phyloP scores from a whole-genome alignment of 495 filamentous ascomycete species.

The Chlorociboria aeruginascens region DNA sequence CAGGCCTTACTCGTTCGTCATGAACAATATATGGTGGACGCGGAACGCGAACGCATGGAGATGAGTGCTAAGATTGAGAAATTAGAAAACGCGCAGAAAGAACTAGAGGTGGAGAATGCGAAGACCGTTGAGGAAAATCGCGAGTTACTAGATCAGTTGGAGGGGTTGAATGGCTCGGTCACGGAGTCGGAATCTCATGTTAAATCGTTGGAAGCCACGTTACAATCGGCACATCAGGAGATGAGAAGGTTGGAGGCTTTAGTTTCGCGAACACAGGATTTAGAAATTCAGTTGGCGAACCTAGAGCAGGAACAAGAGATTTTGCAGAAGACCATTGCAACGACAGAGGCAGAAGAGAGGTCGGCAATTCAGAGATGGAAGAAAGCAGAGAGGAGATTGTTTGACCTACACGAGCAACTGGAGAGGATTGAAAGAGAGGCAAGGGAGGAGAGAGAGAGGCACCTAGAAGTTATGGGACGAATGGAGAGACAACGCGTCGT shows the following conservation, averaged over 20 bases:
- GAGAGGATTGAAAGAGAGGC: slow-evolving; percentile 83
- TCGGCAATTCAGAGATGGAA: slow-evolving; percentile 72
- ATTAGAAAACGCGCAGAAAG: slow-evolving; percentile 65
- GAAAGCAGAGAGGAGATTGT: slow-evolving; percentile 63
- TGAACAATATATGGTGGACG: slow-evolving; percentile 84
- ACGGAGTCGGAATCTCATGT: slow-evolving; percentile 64
- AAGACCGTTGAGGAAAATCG: slow-evolving; percentile 70
- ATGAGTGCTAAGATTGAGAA: slow-evolving; percentile 58
- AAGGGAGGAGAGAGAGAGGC: slow-evolving; percentile 67
- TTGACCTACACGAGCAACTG: slow-evolving; percentile 69
- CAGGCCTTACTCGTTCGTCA: slow-evolving; percentile 87
- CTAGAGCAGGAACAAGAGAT: slow-evolving; percentile 72
- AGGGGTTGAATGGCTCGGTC: slow-evolving; percentile 63
- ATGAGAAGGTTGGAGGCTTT: slow-evolving; percentile 59
- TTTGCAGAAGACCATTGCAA: slow-evolving; percentile 51
- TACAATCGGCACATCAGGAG: slow-evolving; percentile 66
- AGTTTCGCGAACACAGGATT: slow-evolving; percentile 56
- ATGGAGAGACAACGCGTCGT: slow-evolving; percentile 67
- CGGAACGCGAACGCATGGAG: slow-evolving; percentile 65
- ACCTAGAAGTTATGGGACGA: slow-evolving; percentile 66
- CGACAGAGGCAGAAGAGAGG: slow-evolving; percentile 57
- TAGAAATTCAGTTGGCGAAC: slow-evolving; percentile 64
- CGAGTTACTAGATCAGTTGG: slow-evolving; percentile 65
- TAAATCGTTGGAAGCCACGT: slow-evolving; percentile 53
- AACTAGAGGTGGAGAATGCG: slow-evolving; percentile 62